These are phyloP conservation scores for thale cress (Arabidopsis thaliana) DNA, from an alignment of 345 rosid species.

Conservation along the genomic window TAIR10.1 NC_003071.7:3578501-3579000, in stretches of 20 bases:
- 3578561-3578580: conserved; percentile 29
- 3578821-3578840: conserved; percentile 92
- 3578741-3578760: conserved; percentile 96
- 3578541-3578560: conserved; percentile 90
- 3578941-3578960: conserved; percentile 55
- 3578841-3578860: conserved; percentile 80
- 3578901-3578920: neutral
- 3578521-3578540: conserved; percentile 95
- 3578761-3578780: conserved; percentile 82
- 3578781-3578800: conserved; percentile 85
- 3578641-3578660: conserved; percentile 99
- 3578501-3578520: conserved; percentile 88
- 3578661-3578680: conserved; percentile 57
- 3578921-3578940: conserved; percentile 18
- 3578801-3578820: conserved; percentile 88
- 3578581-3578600: conserved; percentile 24
- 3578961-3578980: conserved; percentile 94
- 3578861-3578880: conserved; percentile 63
- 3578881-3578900: conserved; percentile 5
- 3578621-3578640: conserved; percentile 78
- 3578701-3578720: conserved; percentile 74
- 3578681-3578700: conserved; percentile 48
- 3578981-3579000: conserved; percentile 93
- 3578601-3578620: conserved; percentile 46
- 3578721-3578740: conserved; percentile 94